Evolutionary conservation across 2,329 filamentous ascomycete species (phyloP).

Genomic region (Aspergillus brunneoviolaceus): DNA sequence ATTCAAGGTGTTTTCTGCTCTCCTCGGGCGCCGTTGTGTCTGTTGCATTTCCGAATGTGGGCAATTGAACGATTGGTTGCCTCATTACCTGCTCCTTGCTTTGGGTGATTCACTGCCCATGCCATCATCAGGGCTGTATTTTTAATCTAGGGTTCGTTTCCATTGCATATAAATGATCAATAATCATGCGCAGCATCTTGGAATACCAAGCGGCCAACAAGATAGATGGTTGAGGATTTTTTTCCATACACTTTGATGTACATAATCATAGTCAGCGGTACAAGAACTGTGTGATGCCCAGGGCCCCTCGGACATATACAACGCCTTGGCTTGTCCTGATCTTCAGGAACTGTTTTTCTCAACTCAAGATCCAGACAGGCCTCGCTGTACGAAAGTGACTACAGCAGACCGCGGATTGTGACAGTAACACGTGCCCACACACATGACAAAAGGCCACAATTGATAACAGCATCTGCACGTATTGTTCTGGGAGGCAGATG

Average conservation of each 20-base stretch:
- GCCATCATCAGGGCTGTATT: constrained; percentile 5
- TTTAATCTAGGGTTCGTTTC: constrained; percentile 4
- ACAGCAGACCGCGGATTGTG: background rate
- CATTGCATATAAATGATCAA: constrained; percentile 17
- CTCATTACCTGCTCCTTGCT: background rate
- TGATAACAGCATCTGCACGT: background rate
- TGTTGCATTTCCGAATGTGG: background rate
- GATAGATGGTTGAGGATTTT: constrained; percentile 17
- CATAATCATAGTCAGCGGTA: constrained; percentile 21
- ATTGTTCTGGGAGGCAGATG: background rate
- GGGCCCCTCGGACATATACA: no score
- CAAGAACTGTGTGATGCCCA: background rate
- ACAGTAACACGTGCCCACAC: no score
- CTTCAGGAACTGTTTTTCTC: background rate
- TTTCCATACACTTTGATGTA: constrained; percentile 20
- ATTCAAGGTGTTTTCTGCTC: background rate
- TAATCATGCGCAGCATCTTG: constrained; percentile 10
- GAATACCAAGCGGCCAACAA: constrained; percentile 13
- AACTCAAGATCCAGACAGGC: background rate
- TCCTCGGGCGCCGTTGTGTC: background rate
- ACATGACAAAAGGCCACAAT: no score
- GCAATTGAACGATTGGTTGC: background rate
- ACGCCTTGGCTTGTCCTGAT: background rate
- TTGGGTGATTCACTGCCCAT: background rate
- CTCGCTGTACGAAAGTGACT: background rate